phyloP scores from a whole-genome alignment of 495 filamentous ascomycete genomes.

The Penicillium cinerascens region DNA sequence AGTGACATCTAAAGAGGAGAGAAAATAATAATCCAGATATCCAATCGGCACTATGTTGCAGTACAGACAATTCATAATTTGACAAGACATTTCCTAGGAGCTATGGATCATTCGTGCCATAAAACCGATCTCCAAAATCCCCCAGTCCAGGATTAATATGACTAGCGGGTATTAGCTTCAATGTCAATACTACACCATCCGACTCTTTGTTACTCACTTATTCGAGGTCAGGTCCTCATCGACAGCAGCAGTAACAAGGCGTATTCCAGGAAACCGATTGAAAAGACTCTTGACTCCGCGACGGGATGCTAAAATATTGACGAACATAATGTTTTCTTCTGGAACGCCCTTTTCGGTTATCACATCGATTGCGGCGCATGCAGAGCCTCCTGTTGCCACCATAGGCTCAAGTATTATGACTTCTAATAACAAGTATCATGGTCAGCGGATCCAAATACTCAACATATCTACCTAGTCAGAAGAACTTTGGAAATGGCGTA shows the following conservation, averaged over 20 bases:
- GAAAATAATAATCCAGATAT: no score
- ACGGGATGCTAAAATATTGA: constrained; percentile 11
- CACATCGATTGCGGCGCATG: constrained; percentile 11
- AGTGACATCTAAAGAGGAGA: no score
- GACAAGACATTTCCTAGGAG: not conserved
- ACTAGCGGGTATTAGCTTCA: not conserved
- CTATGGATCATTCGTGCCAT: constrained; percentile 3
- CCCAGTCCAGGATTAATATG: constrained; percentile 14
- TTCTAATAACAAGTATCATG: not conserved
- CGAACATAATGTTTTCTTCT: constrained; percentile 17
- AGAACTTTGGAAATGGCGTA: no score
- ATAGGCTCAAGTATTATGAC: constrained; percentile 15
- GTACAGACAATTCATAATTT: not conserved
- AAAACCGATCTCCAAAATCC: constrained; percentile 20
- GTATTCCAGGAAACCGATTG: constrained; percentile 4
- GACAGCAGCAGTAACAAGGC: constrained; percentile 13
- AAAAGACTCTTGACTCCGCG: constrained; percentile 5
- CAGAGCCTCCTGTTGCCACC: constrained; percentile 19
- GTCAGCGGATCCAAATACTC: not conserved
- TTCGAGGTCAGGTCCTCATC: constrained; percentile 8
- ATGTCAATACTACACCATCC: not conserved
- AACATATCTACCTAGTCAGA: no score
- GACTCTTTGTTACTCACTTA: constrained; percentile 3
- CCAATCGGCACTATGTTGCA: not conserved
- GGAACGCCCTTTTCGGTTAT: constrained; percentile 9